phyloP scores from a whole-genome alignment of 345 rosid genomes.

The Lepidium sativum region DNA sequence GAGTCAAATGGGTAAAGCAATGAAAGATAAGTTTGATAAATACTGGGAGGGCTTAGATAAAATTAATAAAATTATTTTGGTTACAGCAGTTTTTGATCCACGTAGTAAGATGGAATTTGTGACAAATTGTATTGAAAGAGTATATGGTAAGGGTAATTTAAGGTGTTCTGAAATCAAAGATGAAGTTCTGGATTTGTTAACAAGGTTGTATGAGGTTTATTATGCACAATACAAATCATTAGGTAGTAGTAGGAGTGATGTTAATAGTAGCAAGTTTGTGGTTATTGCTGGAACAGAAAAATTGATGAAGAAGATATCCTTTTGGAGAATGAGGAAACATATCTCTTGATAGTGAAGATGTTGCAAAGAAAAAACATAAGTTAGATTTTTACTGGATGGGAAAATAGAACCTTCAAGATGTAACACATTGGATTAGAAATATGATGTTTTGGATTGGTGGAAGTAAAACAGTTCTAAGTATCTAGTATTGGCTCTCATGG shows the following conservation, averaged over 20 bases:
- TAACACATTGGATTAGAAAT: background rate
- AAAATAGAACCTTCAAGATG: background rate
- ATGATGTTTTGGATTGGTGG: background rate
- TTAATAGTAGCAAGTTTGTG: background rate
- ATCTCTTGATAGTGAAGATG: background rate
- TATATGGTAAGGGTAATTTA: background rate
- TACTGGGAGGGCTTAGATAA: no score
- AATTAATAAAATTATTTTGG: no score
- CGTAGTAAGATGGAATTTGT: background rate
- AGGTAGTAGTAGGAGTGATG: no score
- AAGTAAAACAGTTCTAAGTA: background rate
- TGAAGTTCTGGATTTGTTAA: background rate
- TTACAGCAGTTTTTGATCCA: no score
- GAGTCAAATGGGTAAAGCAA: no score
- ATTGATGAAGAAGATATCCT: background rate
- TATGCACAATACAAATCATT: background rate
- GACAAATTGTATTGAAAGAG: background rate
- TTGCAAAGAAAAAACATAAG: background rate
- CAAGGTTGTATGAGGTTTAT: background rate
- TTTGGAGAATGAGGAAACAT: background rate
- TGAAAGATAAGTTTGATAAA: no score
- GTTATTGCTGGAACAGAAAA: background rate
- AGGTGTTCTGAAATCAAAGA: background rate
- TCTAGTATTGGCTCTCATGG: no score
- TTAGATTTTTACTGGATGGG: background rate